Base-by-base conservation (phyloP, 1,139 yeast genomes). In the Candida sp. region DNA sequence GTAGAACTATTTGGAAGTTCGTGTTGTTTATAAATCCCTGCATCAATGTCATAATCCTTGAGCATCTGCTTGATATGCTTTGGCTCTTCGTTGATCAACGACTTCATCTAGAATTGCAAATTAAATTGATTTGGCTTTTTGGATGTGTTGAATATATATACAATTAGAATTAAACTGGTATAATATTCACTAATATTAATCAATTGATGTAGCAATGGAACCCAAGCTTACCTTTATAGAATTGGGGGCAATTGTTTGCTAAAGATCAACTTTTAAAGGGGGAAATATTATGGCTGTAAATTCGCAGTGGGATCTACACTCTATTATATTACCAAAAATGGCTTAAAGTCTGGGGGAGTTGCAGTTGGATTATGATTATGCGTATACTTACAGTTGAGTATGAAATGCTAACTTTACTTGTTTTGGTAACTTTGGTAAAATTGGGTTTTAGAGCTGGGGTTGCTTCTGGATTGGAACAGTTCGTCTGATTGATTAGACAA, bases 31-130 rank as follows among this genome's bases (percentile, higher is more conserved):
- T 32, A 32, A 3, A 32, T 32, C 12, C 19, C 19, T 3, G 6
- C 34, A 12, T 32, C 34, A 32, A 32, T 7, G 2, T 32, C 7
- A n/a, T n/a, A 32, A 12, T 12, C 11, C 19, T 4, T 9, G 4
- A 32, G 6, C 34, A 32, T 2, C 2, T 32, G 34, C 2, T 38
- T 12, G 15, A 38, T 33, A 22, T 33, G 41, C 5, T 32, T 19
- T 4, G 41, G 30, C 4, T 22, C 22, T 19, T 38, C 41, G 22
- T 38, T 32, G 3, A 38, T n/a, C n/a, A 38, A 22, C 2, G 41
- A 2, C 34, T 25, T 25, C 29, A 25, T 25, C 19, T 25, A 11
- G 11, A 25, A 7, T 3, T 11, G 11, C 3, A 8, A 11, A 7
- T 11, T 25, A 3, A 25, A 3, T 3, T 25, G 3, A 25, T 8